Percentiles rank a stretch among this genome's conserved stretches.
Conservation (phyloP, 352 stramenopile genomes). For the Globisporangium megalacanthum region DNA sequence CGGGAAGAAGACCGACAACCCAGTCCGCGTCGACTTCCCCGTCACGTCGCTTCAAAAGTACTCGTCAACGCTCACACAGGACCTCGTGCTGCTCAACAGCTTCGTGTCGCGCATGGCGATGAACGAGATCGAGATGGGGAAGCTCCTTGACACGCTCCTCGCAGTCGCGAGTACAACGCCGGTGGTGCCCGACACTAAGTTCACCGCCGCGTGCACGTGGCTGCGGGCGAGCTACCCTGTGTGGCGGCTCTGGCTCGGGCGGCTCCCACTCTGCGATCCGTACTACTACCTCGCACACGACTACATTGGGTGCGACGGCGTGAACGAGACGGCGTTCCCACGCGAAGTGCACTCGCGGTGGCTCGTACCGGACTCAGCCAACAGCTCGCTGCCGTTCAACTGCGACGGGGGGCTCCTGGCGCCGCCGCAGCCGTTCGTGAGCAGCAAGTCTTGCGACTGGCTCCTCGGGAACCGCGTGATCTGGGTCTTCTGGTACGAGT, state of each 20-base stretch:
- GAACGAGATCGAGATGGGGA: constrained; percentile 24
- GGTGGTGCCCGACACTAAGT: constrained; percentile 1
- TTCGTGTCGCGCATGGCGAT: constrained; percentile 25
- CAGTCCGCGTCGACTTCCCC: constrained; percentile 32
- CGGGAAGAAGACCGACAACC: constrained; percentile 21
- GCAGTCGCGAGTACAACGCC: constrained; percentile 7
- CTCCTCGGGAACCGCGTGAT: background rate
- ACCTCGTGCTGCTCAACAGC: constrained; percentile 1
- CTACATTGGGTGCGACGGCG: constrained; percentile 1
- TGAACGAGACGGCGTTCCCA: constrained; percentile 24
- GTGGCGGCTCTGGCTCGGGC: constrained; percentile 17
- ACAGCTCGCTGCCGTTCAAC: constrained; percentile 26
- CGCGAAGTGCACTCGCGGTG: constrained; percentile 32
- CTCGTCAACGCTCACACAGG: constrained; percentile 9
- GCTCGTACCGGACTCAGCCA: constrained; percentile 27
- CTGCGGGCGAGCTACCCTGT: constrained; percentile 18
- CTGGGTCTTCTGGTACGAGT: constrained; percentile 20
- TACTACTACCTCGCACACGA: background rate
- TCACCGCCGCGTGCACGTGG: constrained; percentile 22
- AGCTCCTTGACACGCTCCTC: constrained; percentile 6
- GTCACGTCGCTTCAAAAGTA: constrained; percentile 24
- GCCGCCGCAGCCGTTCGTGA: no score
- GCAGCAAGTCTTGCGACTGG: constrained; percentile 41
- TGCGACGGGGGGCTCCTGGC: constrained; percentile 41
- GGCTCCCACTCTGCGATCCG: constrained; percentile 27